These are phyloP conservation scores for Verticillium klebahnii DNA, from an alignment of 2,329 filamentous ascomycete species.

Conservation along the genomic window DNA sequence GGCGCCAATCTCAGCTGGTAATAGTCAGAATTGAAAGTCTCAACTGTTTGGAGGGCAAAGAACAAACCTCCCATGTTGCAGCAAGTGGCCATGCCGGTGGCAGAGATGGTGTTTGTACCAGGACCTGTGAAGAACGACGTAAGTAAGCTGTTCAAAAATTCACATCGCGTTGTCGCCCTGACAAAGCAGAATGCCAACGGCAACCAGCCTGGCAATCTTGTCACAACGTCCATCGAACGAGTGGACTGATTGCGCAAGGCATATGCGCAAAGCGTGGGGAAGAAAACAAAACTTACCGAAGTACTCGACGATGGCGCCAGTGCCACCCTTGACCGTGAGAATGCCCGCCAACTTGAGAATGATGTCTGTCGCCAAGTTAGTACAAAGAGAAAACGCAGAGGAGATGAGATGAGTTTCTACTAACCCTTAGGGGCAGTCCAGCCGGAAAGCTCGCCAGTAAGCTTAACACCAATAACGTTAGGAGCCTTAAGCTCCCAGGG, in stretches of 20 bases:
- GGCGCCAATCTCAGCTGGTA: slow-evolving; percentile 64
- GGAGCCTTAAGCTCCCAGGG: slow-evolving; percentile 98
- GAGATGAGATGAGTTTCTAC: not conserved
- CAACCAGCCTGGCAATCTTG: too few species aligned
- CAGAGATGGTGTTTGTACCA: slow-evolving; percentile 68
- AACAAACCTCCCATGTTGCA: slow-evolving; percentile 55
- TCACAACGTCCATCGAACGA: too few species aligned
- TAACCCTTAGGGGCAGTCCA: slow-evolving; percentile 90
- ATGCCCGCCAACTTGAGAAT: slow-evolving; percentile 97
- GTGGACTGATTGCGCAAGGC: too few species aligned
- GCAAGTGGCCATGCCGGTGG: slow-evolving; percentile 86
- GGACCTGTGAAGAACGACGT: slow-evolving; percentile 29
- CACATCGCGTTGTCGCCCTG: not conserved
- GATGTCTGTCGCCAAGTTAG: slow-evolving; percentile 57
- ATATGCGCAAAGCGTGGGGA: not conserved
- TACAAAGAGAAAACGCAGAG: not conserved
- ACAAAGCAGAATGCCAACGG: too few species aligned
- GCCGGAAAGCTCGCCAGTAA: slow-evolving; percentile 82
- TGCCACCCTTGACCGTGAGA: slow-evolving; percentile 96
- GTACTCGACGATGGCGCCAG: slow-evolving; percentile 84
- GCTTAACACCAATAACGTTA: slow-evolving; percentile 93
- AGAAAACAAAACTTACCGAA: slow-evolving; percentile 29
- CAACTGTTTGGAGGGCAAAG: not conserved
- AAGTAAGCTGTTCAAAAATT: slow-evolving; percentile 26
- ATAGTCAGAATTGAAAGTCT: not conserved